Percentiles rank a stretch among this genome's conserved stretches.
Evolutionary conservation across 352 stramenopile species (phyloP).

Genomic region (Plasmopara halstedii): DNA sequence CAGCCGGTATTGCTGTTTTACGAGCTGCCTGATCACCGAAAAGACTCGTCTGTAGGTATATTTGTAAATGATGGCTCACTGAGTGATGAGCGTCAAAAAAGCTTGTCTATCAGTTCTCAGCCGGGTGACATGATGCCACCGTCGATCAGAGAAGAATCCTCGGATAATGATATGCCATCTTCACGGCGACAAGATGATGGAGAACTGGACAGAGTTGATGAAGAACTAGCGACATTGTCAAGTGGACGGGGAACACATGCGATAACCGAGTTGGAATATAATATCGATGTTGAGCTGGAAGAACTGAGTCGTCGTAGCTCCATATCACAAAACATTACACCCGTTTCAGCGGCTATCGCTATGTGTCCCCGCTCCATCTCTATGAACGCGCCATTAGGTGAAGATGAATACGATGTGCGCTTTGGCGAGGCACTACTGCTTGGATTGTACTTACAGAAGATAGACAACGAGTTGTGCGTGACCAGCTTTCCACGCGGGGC

Average conservation of each 20-base stretch:
- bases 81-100: slow-evolving; percentile 38
- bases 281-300: slow-evolving; percentile 47
- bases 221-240: slow-evolving; percentile 16
- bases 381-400: slow-evolving; percentile 46
- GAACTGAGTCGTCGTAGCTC: slow-evolving; percentile 40
- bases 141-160: slow-evolving; percentile 47
- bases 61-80: slow-evolving; percentile 27
- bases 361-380: slow-evolving; percentile 71
- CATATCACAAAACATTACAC: slow-evolving; percentile 66
- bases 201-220: slow-evolving; percentile 27
- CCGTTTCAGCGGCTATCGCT: slow-evolving; percentile 67
- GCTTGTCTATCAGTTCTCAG: slow-evolving; percentile 49
- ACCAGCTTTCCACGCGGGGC: slow-evolving; percentile 64
- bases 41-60: slow-evolving; percentile 73
- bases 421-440: slow-evolving; percentile 68
- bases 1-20: slow-evolving; percentile 81
- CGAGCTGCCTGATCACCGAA: slow-evolving; percentile 72
- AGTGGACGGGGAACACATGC: slow-evolving; percentile 6
- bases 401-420: slow-evolving; percentile 72
- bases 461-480: slow-evolving; percentile 66
- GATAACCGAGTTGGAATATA: slow-evolving; percentile 40
- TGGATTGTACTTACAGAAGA: slow-evolving; percentile 75
- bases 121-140: slow-evolving; percentile 37
- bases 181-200: slow-evolving; percentile 22
- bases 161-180: slow-evolving; percentile 33